Percentiles rank a stretch among this genome's conserved stretches.
Evolutionary conservation across 192 early-diverging fungal species (phyloP).

Genomic region (Coemansia sp.): DNA sequence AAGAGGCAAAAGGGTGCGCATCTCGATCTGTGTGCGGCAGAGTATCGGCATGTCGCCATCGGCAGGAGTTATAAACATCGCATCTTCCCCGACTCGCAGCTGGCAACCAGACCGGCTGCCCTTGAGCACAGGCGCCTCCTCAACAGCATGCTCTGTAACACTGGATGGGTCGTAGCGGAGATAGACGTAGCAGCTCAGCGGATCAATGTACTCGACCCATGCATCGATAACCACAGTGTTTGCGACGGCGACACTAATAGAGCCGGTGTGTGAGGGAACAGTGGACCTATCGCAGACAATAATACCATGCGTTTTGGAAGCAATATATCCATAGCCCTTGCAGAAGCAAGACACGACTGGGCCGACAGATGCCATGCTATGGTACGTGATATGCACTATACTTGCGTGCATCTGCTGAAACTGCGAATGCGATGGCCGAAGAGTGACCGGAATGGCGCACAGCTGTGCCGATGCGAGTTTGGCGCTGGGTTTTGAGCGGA

Average conservation of each 20-base stretch:
- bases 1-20: slow-evolving; percentile 5
- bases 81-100: neutral
- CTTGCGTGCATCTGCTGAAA: neutral
- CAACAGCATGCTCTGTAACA: neutral
- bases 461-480: no score
- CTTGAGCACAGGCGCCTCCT: neutral
- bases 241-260: slow-evolving; percentile 79
- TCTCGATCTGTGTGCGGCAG: neutral
- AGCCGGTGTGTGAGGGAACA: slow-evolving; percentile 77
- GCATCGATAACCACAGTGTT: slow-evolving; percentile 81
- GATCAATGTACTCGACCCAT: slow-evolving; percentile 73
- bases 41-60: neutral
- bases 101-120: no score
- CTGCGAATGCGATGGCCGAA: neutral
- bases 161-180: neutral
- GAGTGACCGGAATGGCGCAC: neutral
- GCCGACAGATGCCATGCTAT: neutral
- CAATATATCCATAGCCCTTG: slow-evolving; percentile 63
- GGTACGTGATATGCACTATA: neutral
- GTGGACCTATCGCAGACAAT: slow-evolving; percentile 76
- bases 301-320: slow-evolving; percentile 72
- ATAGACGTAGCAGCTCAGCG: slow-evolving; percentile 47
- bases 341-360: slow-evolving; percentile 14
- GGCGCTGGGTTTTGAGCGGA: neutral
- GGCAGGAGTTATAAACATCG: neutral